A percentile compares a stretch with the other conserved stretches of the same genome.
These are phyloP conservation scores for Trypanosoma mega DNA, from an alignment of 208 protist species.

Conservation along the genomic window DNA sequence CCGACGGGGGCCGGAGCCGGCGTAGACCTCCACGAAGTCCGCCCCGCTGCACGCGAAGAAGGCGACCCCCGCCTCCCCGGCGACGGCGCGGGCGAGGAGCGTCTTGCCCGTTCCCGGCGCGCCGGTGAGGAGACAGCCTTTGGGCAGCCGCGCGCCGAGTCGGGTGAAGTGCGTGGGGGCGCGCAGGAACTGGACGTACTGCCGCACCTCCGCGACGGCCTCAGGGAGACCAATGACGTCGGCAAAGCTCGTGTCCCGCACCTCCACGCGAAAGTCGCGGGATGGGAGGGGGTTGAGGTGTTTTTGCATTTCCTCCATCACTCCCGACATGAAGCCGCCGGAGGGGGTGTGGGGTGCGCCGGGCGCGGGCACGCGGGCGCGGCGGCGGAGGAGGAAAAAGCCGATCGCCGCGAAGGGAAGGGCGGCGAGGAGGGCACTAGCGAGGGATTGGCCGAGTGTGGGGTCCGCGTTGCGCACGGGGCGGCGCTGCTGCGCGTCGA, in stretches of 20 bases:
- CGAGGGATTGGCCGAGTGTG: constrained; percentile 51
- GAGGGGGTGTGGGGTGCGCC: constrained; percentile 22
- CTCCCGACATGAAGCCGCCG: constrained; percentile 39
- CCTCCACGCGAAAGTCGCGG: constrained; percentile 72
- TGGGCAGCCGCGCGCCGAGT: constrained; percentile 95
- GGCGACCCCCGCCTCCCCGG: constrained; percentile 91
- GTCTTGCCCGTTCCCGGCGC: constrained; percentile 97
- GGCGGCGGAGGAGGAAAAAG: constrained; percentile 51
- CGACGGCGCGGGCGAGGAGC: constrained; percentile 90
- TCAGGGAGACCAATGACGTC: constrained; percentile 92
- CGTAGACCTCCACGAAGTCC: constrained; percentile 98
- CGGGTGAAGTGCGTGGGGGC: constrained; percentile 91
- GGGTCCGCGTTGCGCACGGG: constrained; percentile 68
- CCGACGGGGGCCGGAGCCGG: constrained; percentile 94
- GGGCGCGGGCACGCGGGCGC: constrained; percentile 25
- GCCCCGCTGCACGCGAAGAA: constrained; percentile 95
- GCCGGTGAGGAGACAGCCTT: constrained; percentile 96
- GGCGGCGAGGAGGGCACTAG: constrained; percentile 46
- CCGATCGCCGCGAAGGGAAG: constrained; percentile 65
- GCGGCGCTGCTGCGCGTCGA: constrained; percentile 78
- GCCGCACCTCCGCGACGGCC: constrained; percentile 93
- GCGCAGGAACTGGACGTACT: constrained; percentile 96
- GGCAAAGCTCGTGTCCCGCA: constrained; percentile 79
- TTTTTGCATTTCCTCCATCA: constrained; percentile 66
- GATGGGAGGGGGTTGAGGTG: constrained; percentile 67